Evolutionary conservation across 306 rosid genomes (phyloP), one percentile per base, ranked within the genome.

Genomic region (Castanopsis chinensis): DNA sequence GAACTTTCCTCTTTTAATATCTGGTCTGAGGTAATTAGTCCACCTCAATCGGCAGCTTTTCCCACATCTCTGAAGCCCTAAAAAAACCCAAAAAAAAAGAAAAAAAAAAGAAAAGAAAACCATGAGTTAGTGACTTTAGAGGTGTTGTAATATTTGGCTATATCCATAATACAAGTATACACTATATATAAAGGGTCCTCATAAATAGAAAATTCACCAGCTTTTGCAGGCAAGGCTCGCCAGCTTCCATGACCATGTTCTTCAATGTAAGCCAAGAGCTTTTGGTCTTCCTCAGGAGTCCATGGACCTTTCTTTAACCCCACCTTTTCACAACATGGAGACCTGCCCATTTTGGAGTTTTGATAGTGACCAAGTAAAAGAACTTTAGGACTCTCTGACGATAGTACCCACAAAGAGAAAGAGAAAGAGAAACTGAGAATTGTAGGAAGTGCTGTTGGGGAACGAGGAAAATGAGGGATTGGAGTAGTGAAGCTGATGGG

Each of bases 21-120:
- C 91, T 0, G 89, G 89, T 73, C 87, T 58, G 0, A 88, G 89
- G 74, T 83, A 88, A 77, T 88, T 88, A 27, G 84, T 88, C 91
- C 91, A 88, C 71, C 91, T 85, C 14, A 88, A 68, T 41, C 91
- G 83, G 68, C 91, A 88, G 28, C 91, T 88, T 79, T 88, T 88
- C 49, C 91, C 87, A 81, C 91, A 88, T 81, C 91, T 85, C 20
- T 78, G 81, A 32, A 88, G 86, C 9, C 90, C 89, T 86, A 41
- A 69, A 64, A 64, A 64, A 15, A 64, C 3, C 33, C 8, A 61
- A 27, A 7, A 3, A 64, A 28, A 28, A 28, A 5, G 30, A 2
- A 2, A 3, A 64, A n/a, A n/a, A n/a, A n/a, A n/a, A n/a, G n/a
- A 15, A 15, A 30, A 30, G 30, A 2, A 2, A 3, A 64, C 17